Percentiles rank a stretch among this genome's conserved stretches.
Evolutionary conservation across 495 filamentous ascomycete genomes (phyloP).

Genomic region (Friedmanniomyces simplex): DNA sequence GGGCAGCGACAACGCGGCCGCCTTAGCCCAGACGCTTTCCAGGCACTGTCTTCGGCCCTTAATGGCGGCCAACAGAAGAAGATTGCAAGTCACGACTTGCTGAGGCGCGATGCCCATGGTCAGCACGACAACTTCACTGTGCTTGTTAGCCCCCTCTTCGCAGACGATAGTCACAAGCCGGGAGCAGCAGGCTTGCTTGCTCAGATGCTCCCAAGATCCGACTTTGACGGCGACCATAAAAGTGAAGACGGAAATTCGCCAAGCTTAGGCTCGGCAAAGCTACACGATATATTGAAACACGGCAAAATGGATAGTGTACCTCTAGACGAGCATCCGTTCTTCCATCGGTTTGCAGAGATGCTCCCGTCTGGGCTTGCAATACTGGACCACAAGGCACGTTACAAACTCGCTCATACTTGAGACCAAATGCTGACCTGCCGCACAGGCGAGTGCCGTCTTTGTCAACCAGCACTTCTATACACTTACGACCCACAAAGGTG

Average conservation of each 20-base stretch:
- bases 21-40: slow-evolving; percentile 13
- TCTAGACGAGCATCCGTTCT: slow-evolving; percentile 24
- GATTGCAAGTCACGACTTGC: slow-evolving; percentile 14
- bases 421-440: background rate
- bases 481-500: slow-evolving; percentile 26
- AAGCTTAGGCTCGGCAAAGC: background rate
- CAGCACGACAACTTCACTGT: slow-evolving; percentile 13
- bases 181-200: slow-evolving; percentile 22
- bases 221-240: background rate
- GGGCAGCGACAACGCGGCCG: slow-evolving; percentile 17
- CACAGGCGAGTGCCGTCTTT: slow-evolving; percentile 27
- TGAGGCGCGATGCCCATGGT: slow-evolving; percentile 9
- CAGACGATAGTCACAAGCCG: slow-evolving; percentile 1
- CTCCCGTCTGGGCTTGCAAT: slow-evolving; percentile 33
- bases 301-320: slow-evolving; percentile 6
- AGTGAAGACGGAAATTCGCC: background rate
- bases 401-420: background rate
- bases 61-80: slow-evolving; percentile 8
- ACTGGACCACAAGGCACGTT: slow-evolving; percentile 19
- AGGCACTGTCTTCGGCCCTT: slow-evolving; percentile 13
- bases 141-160: slow-evolving; percentile 25
- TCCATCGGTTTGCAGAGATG: slow-evolving; percentile 30
- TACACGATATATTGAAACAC: background rate
- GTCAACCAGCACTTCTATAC: slow-evolving; percentile 32
- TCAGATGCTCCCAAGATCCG: slow-evolving; percentile 17